Percentiles rank a stretch among this genome's conserved stretches.
phyloP scores from a whole-genome alignment of 164 flowering plant species.

The Vitis cinerea region DNA sequence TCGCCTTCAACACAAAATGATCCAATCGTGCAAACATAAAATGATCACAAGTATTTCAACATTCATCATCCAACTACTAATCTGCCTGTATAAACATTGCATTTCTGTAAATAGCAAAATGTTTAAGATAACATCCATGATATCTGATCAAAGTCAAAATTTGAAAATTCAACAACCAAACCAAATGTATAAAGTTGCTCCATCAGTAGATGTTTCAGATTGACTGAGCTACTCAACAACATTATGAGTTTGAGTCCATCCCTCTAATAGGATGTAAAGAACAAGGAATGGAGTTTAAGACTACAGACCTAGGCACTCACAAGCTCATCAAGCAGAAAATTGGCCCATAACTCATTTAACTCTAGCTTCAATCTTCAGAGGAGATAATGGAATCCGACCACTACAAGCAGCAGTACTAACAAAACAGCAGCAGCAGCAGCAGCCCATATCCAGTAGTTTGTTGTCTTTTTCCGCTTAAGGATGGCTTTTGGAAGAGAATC shows the following conservation, averaged over 20 bases:
- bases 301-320: slow-evolving; percentile 19
- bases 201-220: neutral
- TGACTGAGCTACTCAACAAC: slow-evolving; percentile 19
- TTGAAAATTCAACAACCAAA: slow-evolving; percentile 16
- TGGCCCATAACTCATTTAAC: slow-evolving; percentile 14
- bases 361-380: slow-evolving; percentile 21
- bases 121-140: slow-evolving; percentile 6
- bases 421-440: slow-evolving; percentile 47
- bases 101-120: neutral
- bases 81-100: neutral
- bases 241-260: slow-evolving; percentile 44
- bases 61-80: neutral
- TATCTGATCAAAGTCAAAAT: slow-evolving; percentile 19
- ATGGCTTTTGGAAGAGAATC: slow-evolving; percentile 62
- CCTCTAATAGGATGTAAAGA: slow-evolving; percentile 28
- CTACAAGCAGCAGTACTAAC: slow-evolving; percentile 32
- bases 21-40: neutral
- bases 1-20: neutral
- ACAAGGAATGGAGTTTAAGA: slow-evolving; percentile 17
- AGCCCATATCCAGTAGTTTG: slow-evolving; percentile 71
- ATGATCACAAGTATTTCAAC: no score
- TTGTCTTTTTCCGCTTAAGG: slow-evolving; percentile 65
- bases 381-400: slow-evolving; percentile 47
- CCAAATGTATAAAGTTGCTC: slow-evolving; percentile 9
- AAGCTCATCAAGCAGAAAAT: slow-evolving; percentile 26